Conservation (phyloP, 2,329 filamentous ascomycete species). For the Thielaviopsis ethacetica region DNA sequence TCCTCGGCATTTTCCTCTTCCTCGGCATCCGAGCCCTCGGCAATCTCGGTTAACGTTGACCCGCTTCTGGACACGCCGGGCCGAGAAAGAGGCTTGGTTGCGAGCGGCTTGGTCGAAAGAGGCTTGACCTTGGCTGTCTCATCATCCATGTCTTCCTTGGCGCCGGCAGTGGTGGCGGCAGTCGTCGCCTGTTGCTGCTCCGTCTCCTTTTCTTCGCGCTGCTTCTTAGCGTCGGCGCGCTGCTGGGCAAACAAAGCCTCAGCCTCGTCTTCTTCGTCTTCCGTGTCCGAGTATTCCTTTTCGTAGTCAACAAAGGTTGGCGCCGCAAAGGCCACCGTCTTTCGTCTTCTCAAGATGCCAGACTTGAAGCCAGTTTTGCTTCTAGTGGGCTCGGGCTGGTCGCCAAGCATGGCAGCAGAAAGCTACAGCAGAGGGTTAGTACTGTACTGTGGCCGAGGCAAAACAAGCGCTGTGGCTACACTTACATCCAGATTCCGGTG, state of each 20-base stretch:
- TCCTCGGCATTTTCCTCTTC: not conserved
- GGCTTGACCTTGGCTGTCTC: conserved; percentile 40
- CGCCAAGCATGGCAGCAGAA: conserved; percentile 45
- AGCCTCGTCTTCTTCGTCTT: conserved; percentile 47
- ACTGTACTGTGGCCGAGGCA: not conserved
- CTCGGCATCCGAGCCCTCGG: conserved; percentile 1
- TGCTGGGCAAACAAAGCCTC: conserved; percentile 21
- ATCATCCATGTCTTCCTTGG: conserved; percentile 23
- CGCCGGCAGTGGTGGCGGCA: not conserved
- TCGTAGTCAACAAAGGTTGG: conserved; percentile 83
- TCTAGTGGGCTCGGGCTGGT: conserved; percentile 49
- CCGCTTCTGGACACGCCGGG: not conserved
- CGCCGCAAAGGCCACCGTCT: conserved; percentile 71
- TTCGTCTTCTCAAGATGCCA: conserved; percentile 67
- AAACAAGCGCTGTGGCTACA: conserved; percentile 3
- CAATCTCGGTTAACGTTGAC: not conserved
- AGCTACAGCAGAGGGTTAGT: conserved; percentile 25
- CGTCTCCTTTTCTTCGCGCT: conserved; percentile 14
- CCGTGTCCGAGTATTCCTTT: conserved; percentile 59
- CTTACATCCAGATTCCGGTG: conserved; percentile 93
- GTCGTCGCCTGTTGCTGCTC: conserved; percentile 17
- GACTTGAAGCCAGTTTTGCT: conserved; percentile 42
- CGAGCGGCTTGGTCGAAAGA: conserved; percentile 16
- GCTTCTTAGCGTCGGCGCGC: conserved; percentile 18
- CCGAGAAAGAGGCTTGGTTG: not conserved